Percentiles rank a stretch among this genome's conserved stretches.
phyloP scores from a whole-genome alignment of 2,329 filamentous ascomycete species.

The Clarireedia homoeocarpa region DNA sequence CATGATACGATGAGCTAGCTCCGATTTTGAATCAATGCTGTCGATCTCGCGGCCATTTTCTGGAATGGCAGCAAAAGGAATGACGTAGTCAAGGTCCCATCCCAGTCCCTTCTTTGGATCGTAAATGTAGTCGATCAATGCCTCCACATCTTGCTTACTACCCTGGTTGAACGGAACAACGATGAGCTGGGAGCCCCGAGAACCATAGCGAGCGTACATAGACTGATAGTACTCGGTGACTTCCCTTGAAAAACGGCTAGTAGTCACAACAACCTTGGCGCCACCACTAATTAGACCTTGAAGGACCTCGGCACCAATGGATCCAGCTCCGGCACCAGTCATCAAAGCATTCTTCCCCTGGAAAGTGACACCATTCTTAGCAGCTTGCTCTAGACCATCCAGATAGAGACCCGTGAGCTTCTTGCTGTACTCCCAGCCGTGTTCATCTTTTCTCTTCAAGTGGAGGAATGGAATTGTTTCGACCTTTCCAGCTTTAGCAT shows the following conservation, averaged over 20 bases:
- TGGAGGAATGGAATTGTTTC: conserved; percentile 98
- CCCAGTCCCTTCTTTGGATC: conserved; percentile 92
- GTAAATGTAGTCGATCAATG: conserved; percentile 91
- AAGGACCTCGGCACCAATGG: conserved; percentile 93
- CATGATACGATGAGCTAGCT: conserved; percentile 98
- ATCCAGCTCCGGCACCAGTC: conserved; percentile 96
- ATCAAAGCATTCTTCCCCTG: conserved; percentile 93
- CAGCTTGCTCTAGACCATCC: conserved; percentile 83
- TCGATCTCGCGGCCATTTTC: conserved; percentile 98
- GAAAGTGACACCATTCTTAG: conserved; percentile 81
- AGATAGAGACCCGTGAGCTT: conserved; percentile 91
- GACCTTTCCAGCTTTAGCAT: conserved; percentile 73
- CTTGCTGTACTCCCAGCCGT: conserved; percentile 99
- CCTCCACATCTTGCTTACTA: conserved; percentile 95
- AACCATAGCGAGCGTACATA: conserved; percentile 93
- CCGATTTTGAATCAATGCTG: conserved; percentile 91
- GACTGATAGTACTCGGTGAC: conserved; percentile 99
- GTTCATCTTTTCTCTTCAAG: conserved; percentile 84
- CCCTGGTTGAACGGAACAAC: conserved; percentile 99
- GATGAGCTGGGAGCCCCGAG: conserved; percentile 89
- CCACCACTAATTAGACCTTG: conserved; percentile 95
- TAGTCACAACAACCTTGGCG: conserved; percentile 94
- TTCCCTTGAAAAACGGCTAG: conserved; percentile 90
- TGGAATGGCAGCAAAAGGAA: conserved; percentile 95
- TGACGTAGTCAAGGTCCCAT: conserved; percentile 94